Conservation (phyloP, 371 early-diverging fungal species). For the Rhizoclosmatium hyalinum region DNA sequence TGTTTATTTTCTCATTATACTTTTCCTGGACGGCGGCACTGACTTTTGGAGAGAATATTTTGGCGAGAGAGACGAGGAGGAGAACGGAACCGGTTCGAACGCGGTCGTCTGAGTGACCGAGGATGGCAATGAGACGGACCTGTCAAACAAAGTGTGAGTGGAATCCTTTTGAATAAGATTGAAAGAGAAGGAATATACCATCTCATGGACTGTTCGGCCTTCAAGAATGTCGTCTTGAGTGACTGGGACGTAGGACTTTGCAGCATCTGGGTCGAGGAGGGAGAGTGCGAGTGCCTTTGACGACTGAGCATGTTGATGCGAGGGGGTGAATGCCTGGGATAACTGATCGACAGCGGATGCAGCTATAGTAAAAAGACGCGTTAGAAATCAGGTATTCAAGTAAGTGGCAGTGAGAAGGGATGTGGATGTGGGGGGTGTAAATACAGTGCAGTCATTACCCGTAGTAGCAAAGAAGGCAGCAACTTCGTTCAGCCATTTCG, state of each 20-base stretch:
- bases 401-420: neutral
- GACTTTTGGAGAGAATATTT: slow-evolving; percentile 34
- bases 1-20: slow-evolving; percentile 31
- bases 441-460: slow-evolving; percentile 15
- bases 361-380: slow-evolving; percentile 3
- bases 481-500: slow-evolving; percentile 44
- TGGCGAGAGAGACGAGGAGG: slow-evolving; percentile 46
- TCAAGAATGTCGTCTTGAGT: neutral
- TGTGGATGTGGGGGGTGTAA: slow-evolving; percentile 4
- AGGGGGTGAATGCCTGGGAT: neutral
- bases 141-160: slow-evolving; percentile 23
- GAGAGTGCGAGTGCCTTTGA: neutral
- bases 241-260: slow-evolving; percentile 2
- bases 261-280: slow-evolving; percentile 14
- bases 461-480: slow-evolving; percentile 43
- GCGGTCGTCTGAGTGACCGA: slow-evolving; percentile 44
- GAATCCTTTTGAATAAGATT: neutral
- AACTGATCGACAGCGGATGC: neutral
- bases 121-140: slow-evolving; percentile 51
- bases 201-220: slow-evolving; percentile 11
- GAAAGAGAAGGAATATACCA: neutral
- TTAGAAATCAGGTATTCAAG: neutral
- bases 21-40: slow-evolving; percentile 16
- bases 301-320: neutral
- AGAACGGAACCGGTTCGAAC: slow-evolving; percentile 43